Base-by-base conservation (phyloP, 495 filamentous ascomycete species). In the Penicillium salamii region DNA sequence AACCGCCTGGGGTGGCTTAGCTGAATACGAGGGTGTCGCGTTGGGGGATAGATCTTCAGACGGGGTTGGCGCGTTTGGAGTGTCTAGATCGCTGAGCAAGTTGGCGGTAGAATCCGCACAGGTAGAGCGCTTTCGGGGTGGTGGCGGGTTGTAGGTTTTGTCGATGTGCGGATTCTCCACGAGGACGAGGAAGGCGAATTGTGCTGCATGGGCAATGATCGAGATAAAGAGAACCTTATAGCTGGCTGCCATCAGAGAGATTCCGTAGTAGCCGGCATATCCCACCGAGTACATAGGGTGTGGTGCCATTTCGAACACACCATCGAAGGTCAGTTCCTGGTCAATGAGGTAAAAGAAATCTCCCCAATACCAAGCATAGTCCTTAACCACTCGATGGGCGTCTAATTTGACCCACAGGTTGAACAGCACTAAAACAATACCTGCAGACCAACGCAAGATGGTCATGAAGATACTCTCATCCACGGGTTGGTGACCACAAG, bases 301-400 rank as follows among this genome's bases (percentile, higher is more conserved):
- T 19, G 93, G 93, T 37, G 95, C 93, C 88, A 98, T 95, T 70
- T 98, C 93, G 65, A 97, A 98, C 45, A 97, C 92, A 39, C 95
- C 95, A 63, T 98, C 95, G 56, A 98, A 97, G 26, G 93, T 97
- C 61, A 98, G 77, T 63, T 97, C 89, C 65, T 97, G 90, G 66
- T 98, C 95, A 63, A 97, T 90, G 65, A 98, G 84, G 72, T 89
- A 98, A 77, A 98, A 98, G 73, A 97, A 98, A 62, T 98, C 93
- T 44, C 93, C 93, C 93, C 93, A 98, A 71, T 97, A 98, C 93
- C 93, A 98, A 17, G 93, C 93, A 73, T 90, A 98, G 66, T 98
- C 95, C 71, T 97, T 97, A 58, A 98, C 93, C n/a, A 98, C 93
- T 44, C 93, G 76, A 68, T 97, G 93, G 15, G 93, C 93, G 67